Base-by-base conservation (phyloP, 129 eudicot species). In the Artemisia annua region DNA sequence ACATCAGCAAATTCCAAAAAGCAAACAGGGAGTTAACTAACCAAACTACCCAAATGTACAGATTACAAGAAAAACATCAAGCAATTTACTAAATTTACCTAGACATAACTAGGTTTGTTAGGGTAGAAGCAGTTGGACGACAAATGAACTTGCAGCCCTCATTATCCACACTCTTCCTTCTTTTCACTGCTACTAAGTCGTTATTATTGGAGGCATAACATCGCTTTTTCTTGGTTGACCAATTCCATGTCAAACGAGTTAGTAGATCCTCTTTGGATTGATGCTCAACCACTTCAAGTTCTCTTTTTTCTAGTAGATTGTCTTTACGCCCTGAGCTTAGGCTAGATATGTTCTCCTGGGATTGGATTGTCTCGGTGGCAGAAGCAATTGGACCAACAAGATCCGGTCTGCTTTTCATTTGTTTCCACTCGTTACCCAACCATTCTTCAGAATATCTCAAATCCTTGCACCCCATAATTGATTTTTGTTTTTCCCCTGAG, bases 361-460 rank as follows among this genome's bases (percentile, higher is more conserved):
- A 79, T 35, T 35, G 9, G 12, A 82, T 79, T 3, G 22, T 68
- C 66, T 74, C 59, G 5, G 48, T 35, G 53, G 70, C 51, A 56
- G 69, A 56, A 12, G 77, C 19, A 15, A 78, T 35, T 3, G 80
- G 67, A 28, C 60, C 63, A 43, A 76, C 77, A 72, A 93, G 32
- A n/a, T 87, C 96, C 5, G 82, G 83, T 63, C 92, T 79, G 39
- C 56, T 77, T 59, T 85, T 59, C 22, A 90, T 20, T 64, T 75
- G 50, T 49, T 83, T 86, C 98, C 98, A 93, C 9, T 70, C 55
- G 46, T 65, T 69, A 18, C 76, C 84, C 18, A 87, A 11, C 98
- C 98, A 93, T 81, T 93, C 98, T 57, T 73, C 79, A 22, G 98
- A 90, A 60, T 58, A 80, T 64, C 98, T 86, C 80, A 93, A 71